These are phyloP conservation scores for Atalantia buxifolia DNA, from an alignment of 345 rosid species.

Conservation along the genomic window DNA sequence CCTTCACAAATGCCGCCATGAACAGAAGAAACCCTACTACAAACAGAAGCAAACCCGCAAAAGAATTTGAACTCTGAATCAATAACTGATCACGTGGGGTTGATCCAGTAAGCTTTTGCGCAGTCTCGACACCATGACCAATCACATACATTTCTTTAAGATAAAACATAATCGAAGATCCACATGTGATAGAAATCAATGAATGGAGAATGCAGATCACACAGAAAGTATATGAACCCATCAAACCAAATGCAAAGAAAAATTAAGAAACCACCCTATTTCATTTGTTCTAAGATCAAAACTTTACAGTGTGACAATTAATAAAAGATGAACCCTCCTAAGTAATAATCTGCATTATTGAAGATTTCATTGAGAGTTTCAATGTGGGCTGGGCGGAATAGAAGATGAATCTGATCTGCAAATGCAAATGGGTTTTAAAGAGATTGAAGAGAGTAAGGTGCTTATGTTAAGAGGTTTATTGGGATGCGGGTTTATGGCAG, in stretches of 20 bases:
- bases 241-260: constrained; percentile 1
- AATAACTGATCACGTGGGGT: constrained; percentile 38
- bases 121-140: constrained; percentile 34
- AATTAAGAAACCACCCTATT: too few species aligned
- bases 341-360: background rate
- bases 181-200: constrained; percentile 22
- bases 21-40: constrained; percentile 32
- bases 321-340: background rate
- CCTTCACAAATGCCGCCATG: constrained; percentile 44
- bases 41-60: constrained; percentile 40
- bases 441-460: background rate
- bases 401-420: constrained; percentile 25
- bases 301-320: background rate
- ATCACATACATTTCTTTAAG: constrained; percentile 29
- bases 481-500: constrained; percentile 20
- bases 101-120: constrained; percentile 35
- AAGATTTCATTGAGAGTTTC: constrained; percentile 23
- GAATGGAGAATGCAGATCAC: constrained; percentile 41
- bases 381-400: background rate
- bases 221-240: constrained; percentile 32
- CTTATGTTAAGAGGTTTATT: constrained; percentile 7
- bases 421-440: background rate
- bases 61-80: constrained; percentile 41
- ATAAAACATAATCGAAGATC: constrained; percentile 40
- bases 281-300: background rate